Conservation (phyloP, 1,284 basidiomycete genomes). For the Cutaneotrichosporon sp. region DNA sequence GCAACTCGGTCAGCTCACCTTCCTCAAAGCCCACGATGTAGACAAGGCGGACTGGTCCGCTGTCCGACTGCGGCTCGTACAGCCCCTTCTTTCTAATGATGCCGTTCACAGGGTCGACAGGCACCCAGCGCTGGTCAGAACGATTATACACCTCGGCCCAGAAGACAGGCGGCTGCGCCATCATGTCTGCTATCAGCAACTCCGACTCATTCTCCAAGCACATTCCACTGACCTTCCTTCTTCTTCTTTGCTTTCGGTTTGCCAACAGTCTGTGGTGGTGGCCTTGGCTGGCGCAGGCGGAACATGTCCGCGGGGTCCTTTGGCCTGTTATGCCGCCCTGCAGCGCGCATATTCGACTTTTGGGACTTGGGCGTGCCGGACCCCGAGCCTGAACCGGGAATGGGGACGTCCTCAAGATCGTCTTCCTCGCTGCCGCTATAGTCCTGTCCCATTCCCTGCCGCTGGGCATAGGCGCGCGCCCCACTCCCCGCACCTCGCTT, state of each 20-base stretch:
- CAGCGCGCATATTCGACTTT: conserved; percentile 2
- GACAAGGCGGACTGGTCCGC: conserved; percentile 74
- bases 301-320: conserved; percentile 41
- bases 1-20: conserved; percentile 55
- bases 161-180: conserved; percentile 70
- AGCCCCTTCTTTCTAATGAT: conserved; percentile 71
- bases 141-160: conserved; percentile 98
- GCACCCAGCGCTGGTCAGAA: conserved; percentile 85
- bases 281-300: conserved; percentile 29
- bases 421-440: conserved; percentile 34
- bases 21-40: conserved; percentile 96
- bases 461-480: conserved; percentile 3
- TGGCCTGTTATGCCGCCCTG: not conserved
- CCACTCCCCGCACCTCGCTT: conserved; percentile 37
- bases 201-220: no score
- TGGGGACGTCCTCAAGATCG: conserved; percentile 26
- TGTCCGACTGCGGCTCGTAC: conserved; percentile 67
- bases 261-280: conserved; percentile 26
- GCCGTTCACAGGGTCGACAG: conserved; percentile 80
- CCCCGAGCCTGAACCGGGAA: not conserved
- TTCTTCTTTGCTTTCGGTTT: conserved; percentile 34
- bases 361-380: not conserved
- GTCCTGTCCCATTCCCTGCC: conserved; percentile 1
- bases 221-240: conserved; percentile 23
- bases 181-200: conserved; percentile 37